These are phyloP conservation scores for Aspergillus fumigatus DNA, from an alignment of 2,329 filamentous ascomycete genomes.

Conservation along the genomic window DNA sequence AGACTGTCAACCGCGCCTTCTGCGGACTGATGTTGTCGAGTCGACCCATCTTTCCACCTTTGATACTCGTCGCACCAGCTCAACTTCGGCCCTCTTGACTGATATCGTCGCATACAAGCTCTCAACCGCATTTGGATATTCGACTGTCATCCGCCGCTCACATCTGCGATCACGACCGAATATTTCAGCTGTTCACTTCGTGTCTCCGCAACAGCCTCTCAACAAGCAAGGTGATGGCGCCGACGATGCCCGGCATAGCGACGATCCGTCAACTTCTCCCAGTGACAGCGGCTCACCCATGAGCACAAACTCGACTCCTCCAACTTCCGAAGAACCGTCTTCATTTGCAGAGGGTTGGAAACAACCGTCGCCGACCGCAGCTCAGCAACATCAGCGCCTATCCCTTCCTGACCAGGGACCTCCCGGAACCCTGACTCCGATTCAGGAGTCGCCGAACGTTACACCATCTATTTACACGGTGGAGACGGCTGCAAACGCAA, in stretches of 20 bases:
- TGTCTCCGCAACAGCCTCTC: constrained; percentile 4
- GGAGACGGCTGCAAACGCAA: constrained; percentile 74
- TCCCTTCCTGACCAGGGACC: not conserved
- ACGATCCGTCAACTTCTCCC: constrained; percentile 27
- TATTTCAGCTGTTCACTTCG: constrained; percentile 21
- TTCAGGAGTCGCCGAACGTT: constrained; percentile 9
- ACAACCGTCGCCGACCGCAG: not conserved
- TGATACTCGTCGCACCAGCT: constrained; percentile 15
- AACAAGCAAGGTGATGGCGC: constrained; percentile 25
- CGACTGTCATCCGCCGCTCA: constrained; percentile 38
- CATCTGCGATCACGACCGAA: constrained; percentile 31
- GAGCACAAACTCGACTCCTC: constrained; percentile 29
- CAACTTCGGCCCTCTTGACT: constrained; percentile 28
- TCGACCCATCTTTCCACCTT: not conserved
- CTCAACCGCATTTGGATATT: constrained; percentile 35
- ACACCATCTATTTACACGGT: constrained; percentile 54
- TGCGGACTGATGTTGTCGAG: constrained; percentile 1
- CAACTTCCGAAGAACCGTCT: constrained; percentile 32
- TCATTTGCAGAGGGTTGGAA: constrained; percentile 14
- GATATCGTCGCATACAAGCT: constrained; percentile 34
- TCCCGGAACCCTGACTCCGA: constrained; percentile 4
- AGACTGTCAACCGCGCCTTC: not conserved
- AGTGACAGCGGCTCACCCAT: constrained; percentile 28
- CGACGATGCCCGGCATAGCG: constrained; percentile 22
- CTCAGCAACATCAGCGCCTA: not conserved